Evolutionary conservation across 2,329 filamentous ascomycete species (phyloP).

Genomic region (Fusarium nurragi): DNA sequence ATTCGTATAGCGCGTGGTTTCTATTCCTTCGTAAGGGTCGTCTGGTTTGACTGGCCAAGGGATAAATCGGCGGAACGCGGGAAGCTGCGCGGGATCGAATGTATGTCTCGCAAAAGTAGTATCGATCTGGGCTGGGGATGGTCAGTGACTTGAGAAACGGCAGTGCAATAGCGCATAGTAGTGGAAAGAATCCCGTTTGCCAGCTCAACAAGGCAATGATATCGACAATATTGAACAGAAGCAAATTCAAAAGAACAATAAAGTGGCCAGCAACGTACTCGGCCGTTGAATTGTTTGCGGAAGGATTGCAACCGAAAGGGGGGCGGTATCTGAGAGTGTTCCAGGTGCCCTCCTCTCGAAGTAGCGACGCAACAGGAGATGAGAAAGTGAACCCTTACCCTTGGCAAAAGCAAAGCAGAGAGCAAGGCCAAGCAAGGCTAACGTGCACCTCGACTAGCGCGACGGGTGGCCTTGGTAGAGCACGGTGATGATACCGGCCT

Average conservation of each 20-base stretch:
- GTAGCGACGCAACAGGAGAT: constrained; percentile 38
- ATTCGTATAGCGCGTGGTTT: constrained; percentile 19
- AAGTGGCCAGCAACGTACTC: constrained; percentile 36
- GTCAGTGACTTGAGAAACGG: constrained; percentile 34
- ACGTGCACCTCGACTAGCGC: constrained; percentile 39
- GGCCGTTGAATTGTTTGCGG: constrained; percentile 33
- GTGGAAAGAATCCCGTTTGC: constrained; percentile 15
- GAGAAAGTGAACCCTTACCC: constrained; percentile 43
- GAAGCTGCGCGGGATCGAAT: constrained; percentile 27
- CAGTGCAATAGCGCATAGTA: constrained; percentile 24
- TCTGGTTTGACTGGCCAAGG: constrained; percentile 32
- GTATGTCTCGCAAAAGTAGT: constrained; percentile 28
- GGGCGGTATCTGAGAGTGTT: constrained; percentile 34
- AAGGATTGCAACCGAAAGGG: constrained; percentile 38
- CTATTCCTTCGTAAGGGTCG: constrained; percentile 22
- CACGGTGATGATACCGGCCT: constrained; percentile 42
- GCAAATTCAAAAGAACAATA: constrained; percentile 7
- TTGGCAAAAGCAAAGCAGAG: constrained; percentile 42
- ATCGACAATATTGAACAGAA: constrained; percentile 21
- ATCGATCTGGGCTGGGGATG: constrained; percentile 30
- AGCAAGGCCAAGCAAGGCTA: constrained; percentile 36
- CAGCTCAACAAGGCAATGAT: constrained; percentile 20
- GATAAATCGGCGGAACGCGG: constrained; percentile 34
- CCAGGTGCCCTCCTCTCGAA: constrained; percentile 36
- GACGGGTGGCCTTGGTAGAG: constrained; percentile 30